Conservation (phyloP, 83 land plant species). For the Thuja plicata region DNA sequence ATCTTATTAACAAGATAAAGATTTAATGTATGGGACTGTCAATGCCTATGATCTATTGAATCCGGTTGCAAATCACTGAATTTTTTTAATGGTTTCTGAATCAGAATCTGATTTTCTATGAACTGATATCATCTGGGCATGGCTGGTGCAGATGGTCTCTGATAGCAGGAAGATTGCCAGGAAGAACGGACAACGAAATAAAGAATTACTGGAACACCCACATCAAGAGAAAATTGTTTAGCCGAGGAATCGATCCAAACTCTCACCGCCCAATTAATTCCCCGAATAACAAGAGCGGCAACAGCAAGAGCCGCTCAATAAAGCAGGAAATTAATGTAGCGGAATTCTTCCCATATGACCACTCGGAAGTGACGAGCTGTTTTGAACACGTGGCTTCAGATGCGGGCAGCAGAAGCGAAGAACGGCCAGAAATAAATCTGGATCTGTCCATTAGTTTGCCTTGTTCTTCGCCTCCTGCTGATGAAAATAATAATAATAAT, state of each 20-base stretch:
- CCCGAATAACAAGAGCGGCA: background rate
- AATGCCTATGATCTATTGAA: too few relatives aligned
- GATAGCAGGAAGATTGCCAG: slow-evolving; percentile 21
- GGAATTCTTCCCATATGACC: background rate
- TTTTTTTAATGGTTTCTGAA: too few relatives aligned
- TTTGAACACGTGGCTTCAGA: background rate
- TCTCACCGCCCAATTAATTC: slow-evolving; percentile 1
- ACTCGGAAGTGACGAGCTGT: background rate
- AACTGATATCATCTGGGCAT: background rate
- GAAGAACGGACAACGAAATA: slow-evolving; percentile 13
- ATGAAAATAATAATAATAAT: too few relatives aligned
- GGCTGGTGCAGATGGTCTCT: slow-evolving; percentile 18
- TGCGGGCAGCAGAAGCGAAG: background rate
- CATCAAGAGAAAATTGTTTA: slow-evolving; percentile 17
- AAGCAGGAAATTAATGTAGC: background rate
- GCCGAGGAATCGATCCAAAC: slow-evolving; percentile 17
- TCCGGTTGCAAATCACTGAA: too few relatives aligned
- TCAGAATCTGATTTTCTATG: too few relatives aligned
- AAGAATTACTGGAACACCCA: slow-evolving; percentile 31
- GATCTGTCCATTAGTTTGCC: too few relatives aligned
- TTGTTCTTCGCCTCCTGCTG: too few relatives aligned
- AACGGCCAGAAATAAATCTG: too few relatives aligned
- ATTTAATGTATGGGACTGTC: too few relatives aligned
- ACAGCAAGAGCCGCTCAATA: background rate
- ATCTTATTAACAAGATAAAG: too few relatives aligned